phyloP scores from a whole-genome alignment of 2,329 filamentous ascomycete genomes.

The Nigrospora oryzae region DNA sequence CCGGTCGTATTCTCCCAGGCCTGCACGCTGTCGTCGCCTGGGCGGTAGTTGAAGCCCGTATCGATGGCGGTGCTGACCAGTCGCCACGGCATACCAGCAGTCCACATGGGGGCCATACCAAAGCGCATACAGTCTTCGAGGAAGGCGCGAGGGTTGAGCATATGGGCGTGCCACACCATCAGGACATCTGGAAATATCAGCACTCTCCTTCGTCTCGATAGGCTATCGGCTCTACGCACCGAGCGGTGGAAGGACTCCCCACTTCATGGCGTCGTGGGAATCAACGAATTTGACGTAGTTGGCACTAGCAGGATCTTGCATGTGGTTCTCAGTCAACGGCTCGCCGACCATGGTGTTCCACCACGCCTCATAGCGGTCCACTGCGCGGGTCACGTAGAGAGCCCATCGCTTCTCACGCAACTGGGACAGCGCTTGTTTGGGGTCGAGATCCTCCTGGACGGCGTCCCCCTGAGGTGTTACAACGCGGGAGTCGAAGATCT shows the following conservation, averaged over 20 bases:
- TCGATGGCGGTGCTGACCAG: slow-evolving; percentile 50
- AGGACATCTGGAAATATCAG: slow-evolving; percentile 49
- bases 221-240: slow-evolving; percentile 28
- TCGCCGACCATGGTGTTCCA: slow-evolving; percentile 33
- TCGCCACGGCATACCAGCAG: slow-evolving; percentile 58
- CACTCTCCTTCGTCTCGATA: slow-evolving; percentile 3
- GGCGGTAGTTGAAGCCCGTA: slow-evolving; percentile 46
- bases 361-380: slow-evolving; percentile 61
- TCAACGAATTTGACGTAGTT: slow-evolving; percentile 26
- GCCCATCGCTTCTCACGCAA: slow-evolving; percentile 68
- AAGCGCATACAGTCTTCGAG: slow-evolving; percentile 63
- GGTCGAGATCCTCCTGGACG: slow-evolving; percentile 14
- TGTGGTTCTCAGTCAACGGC: slow-evolving; percentile 25
- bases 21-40: slow-evolving; percentile 30
- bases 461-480: background rate
- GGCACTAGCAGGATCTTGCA: slow-evolving; percentile 14
- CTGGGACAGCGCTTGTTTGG: slow-evolving; percentile 35
- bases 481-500: slow-evolving; percentile 42
- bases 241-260: slow-evolving; percentile 46
- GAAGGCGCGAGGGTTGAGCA: slow-evolving; percentile 68
- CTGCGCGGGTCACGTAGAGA: slow-evolving; percentile 59
- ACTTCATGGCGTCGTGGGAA: slow-evolving; percentile 17
- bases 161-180: slow-evolving; percentile 74
- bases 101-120: slow-evolving; percentile 48
- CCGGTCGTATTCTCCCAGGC: slow-evolving; percentile 40